Evolutionary conservation across 2,329 filamentous ascomycete genomes (phyloP).

Genomic region (Colletotrichum euphorbiae): DNA sequence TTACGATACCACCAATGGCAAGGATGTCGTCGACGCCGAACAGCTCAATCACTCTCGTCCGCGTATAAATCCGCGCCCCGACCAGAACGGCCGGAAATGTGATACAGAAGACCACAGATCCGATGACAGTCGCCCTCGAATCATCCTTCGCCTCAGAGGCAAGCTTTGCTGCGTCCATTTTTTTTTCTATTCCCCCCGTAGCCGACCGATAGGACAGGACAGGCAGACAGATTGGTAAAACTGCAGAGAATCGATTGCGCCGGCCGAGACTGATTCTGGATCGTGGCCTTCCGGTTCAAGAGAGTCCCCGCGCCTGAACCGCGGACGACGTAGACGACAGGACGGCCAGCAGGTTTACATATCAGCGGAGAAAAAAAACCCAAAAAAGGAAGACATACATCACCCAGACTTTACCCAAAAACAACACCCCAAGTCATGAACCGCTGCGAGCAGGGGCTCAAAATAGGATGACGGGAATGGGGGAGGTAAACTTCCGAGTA

Average conservation of each 20-base stretch:
- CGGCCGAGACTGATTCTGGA: not conserved
- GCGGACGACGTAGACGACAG: not conserved
- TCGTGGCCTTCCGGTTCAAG: too few relatives aligned
- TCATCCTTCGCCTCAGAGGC: constrained; percentile 27
- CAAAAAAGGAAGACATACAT: not conserved
- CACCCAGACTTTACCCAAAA: not conserved
- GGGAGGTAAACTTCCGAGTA: constrained; percentile 1
- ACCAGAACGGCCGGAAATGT: constrained; percentile 40
- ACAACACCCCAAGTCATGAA: constrained; percentile 8
- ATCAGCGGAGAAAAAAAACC: not conserved
- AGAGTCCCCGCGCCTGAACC: too few relatives aligned
- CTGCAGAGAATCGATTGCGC: not conserved
- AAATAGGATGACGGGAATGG: constrained; percentile 18
- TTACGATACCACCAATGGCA: constrained; percentile 44
- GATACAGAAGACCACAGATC: constrained; percentile 41
- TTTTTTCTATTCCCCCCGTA: not conserved
- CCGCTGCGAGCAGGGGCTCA: not conserved
- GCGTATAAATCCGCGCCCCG: constrained; percentile 43
- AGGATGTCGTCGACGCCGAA: constrained; percentile 45
- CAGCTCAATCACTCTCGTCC: constrained; percentile 43
- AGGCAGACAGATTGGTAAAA: not conserved
- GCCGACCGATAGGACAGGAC: not conserved
- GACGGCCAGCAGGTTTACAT: not conserved
- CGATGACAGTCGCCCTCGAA: constrained; percentile 36
- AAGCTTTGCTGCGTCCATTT: not conserved